These are phyloP conservation scores for Colletotrichum sp. DNA, from an alignment of 2,329 filamentous ascomycete genomes.

Conservation along the genomic window DNA sequence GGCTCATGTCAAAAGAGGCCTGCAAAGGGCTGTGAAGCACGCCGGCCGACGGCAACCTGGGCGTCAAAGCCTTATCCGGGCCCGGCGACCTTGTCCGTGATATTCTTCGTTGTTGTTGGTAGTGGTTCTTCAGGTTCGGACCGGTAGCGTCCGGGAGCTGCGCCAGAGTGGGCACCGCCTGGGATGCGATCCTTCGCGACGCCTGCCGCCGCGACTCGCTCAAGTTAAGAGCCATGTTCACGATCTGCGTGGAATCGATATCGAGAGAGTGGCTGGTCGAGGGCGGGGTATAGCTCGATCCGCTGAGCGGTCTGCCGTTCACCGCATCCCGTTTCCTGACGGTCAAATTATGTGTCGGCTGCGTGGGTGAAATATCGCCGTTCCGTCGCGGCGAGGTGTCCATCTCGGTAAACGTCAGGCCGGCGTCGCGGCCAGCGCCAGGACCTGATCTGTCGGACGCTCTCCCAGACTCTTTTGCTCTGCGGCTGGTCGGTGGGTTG, in stretches of 20 bases:
- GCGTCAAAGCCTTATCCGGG: constrained; percentile 46
- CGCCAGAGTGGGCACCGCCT: constrained; percentile 53
- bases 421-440: constrained; percentile 11
- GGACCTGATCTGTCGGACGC: constrained; percentile 9
- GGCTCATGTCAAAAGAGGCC: constrained; percentile 46
- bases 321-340: constrained; percentile 20
- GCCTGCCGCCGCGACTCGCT: constrained; percentile 79
- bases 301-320: constrained; percentile 24
- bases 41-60: constrained; percentile 44
- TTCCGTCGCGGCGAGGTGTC: not conserved
- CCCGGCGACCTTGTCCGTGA: constrained; percentile 68
- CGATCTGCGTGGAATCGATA: constrained; percentile 85
- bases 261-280: constrained; percentile 50
- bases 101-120: constrained; percentile 72
- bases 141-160: constrained; percentile 60
- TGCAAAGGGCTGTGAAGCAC: constrained; percentile 52
- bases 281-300: constrained; percentile 20
- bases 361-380: not conserved
- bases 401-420: not conserved
- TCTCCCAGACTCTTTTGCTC: constrained; percentile 2
- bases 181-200: constrained; percentile 61
- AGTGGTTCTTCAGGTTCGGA: constrained; percentile 68
- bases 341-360: constrained; percentile 3
- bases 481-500: constrained; percentile 19
- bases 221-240: constrained; percentile 88